Base-by-base conservation (phyloP, 495 filamentous ascomycete species). In the Penicillium bialowiezense region DNA sequence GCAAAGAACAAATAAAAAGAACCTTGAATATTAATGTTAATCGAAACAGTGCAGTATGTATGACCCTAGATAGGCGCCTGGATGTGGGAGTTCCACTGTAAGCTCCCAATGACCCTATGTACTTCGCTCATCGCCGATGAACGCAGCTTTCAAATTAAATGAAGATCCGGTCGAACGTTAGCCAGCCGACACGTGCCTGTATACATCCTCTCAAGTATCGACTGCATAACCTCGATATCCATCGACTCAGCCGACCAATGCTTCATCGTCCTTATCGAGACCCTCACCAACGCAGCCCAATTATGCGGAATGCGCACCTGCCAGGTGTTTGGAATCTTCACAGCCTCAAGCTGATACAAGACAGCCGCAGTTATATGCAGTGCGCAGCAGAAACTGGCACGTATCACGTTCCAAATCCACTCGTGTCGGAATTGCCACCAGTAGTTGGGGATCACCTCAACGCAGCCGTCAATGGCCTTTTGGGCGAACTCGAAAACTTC, bases 371-470 rank as follows among this genome's bases (percentile, higher is more conserved):
- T 38, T 36, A 63, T 58, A 18, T 63, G 60, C 18, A 63, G 46
- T 1, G 58, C 54, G 9, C 46, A 50, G 7, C 47, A 37, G 32
- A 63, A 63, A 6, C 48, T 56, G 15, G 29, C 35, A 6, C 60
- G 51, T 33, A 63, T 39, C 15, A 58, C 34, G 24, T 54, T 61
- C 51, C 55, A 58, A 31, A 63, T 51, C 58, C 58, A 63, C 39
- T 61, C 54, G 17, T 63, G 60, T 18, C 60, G 60, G 29, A 58
- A 60, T 6, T 63, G 51, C 19, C 61, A 61, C 49, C 45, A 63
- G n/a, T 51, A 53, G 20, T 51, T 50, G 15, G 60, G 58, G 7
- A 63, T 58, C 12, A 63, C 41, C 5, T 43, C 26, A 32, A 50
- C 54, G 33, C 58, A 63, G 37, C 55, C 58, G 7, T 60, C 50